Evolutionary conservation across 106 monocot genomes (phyloP), one percentile per base, ranked within the genome.

Genomic region (Allium fistulosum): DNA sequence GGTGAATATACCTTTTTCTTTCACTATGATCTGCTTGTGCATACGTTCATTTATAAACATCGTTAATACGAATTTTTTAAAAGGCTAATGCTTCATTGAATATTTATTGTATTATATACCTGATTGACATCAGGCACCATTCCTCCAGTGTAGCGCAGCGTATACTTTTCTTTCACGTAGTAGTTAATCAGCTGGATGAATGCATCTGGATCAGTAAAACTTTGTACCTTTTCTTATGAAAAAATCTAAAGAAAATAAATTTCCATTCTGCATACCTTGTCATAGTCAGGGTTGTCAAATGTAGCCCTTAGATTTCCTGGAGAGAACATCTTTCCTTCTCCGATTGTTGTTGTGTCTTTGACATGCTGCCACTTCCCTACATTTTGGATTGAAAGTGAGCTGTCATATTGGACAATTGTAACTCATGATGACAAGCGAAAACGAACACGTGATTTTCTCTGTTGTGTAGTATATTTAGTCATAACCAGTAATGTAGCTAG

Each of bases 121-220:
- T 91, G 96, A 75, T 91, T 92, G 26, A 96, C 96, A 75, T 96
- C 88, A 13, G 96, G 96, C 14, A 96, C 96, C 96, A 96, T 96
- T 65, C 96, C 96, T 75, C 96, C 96, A 0, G 96, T 96, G 84
- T 96, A 96, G 7, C 96, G 96, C 83, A 96, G 62, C 15, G 96
- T 96, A 76, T 96, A 96, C 70, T 92, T 96, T 75, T 92, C 91
- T 45, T 76, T 84, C 4, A 96, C 86, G 58, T 96, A 96, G 79
- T 92, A 96, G 71, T 96, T 74, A 67, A 74, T 67, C 26, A 74
- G 51, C 74, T 74, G 67, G 52, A 53, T 27, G 26, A 8, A 45
- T 51, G 16, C 50, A 51, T 16, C 7, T 4, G 3, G 4, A 65
- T 66, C 13, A 66, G 66, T 3, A 22, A 0, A 3, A 51, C 2